These are phyloP conservation scores for Debaryomyces hansenii DNA, from an alignment of 805 yeast species.

Conservation along the genomic window DNA sequence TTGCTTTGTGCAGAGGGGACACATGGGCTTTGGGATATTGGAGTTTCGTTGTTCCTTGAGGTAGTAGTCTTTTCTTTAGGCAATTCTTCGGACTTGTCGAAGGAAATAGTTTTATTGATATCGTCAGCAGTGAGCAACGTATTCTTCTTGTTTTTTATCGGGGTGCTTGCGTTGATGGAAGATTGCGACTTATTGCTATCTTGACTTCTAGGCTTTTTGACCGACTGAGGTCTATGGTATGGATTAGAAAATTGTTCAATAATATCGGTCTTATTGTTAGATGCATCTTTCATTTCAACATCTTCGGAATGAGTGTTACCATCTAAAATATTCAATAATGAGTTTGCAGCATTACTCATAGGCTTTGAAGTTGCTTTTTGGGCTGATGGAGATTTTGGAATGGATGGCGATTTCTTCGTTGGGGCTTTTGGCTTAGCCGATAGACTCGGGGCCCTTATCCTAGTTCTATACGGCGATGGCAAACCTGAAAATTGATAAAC, in stretches of 20 bases:
- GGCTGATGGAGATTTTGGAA: background rate
- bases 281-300: background rate
- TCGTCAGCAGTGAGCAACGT: constrained; percentile 31
- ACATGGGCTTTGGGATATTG: too few species aligned
- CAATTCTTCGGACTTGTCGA: constrained; percentile 30
- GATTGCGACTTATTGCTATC: constrained; percentile 1
- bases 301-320: constrained; percentile 13
- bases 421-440: constrained; percentile 8
- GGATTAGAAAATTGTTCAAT: constrained; percentile 21
- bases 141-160: constrained; percentile 8
- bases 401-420: background rate
- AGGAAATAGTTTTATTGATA: constrained; percentile 35
- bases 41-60: background rate
- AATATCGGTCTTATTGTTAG: background rate
- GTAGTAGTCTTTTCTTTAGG: constrained; percentile 3
- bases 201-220: constrained; percentile 10
- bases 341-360: constrained; percentile 35
- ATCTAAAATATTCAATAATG: constrained; percentile 39
- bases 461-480: constrained; percentile 45
- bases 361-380: constrained; percentile 13
- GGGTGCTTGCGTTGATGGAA: constrained; percentile 1
- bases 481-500: constrained; percentile 47
- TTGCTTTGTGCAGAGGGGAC: background rate
- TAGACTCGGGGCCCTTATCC: constrained; percentile 33
- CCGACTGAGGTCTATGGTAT: constrained; percentile 11